Conservation (phyloP, 2,329 filamentous ascomycete genomes). For the Mariannaea sp. region DNA sequence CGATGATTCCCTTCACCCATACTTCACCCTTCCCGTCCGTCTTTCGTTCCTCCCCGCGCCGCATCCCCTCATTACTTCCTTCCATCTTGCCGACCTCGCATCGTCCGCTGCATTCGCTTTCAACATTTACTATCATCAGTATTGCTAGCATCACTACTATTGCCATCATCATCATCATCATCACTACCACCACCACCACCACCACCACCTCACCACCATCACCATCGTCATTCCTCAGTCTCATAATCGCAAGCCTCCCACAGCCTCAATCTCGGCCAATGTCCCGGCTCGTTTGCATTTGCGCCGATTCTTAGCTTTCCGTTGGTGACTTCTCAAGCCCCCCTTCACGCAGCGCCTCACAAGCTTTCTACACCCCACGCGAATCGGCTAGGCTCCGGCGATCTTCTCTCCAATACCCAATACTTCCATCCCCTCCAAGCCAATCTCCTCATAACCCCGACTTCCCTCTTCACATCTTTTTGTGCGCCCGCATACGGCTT, state of each 20-base stretch:
- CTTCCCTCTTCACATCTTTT: constrained; percentile 15
- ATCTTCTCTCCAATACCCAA: constrained; percentile 23
- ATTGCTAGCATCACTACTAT: constrained; percentile 1
- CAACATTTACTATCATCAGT: constrained; percentile 1
- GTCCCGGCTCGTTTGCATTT: constrained; percentile 27
- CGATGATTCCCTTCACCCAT: constrained; percentile 25
- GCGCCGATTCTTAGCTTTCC: constrained; percentile 33
- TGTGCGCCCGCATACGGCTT: constrained; percentile 17
- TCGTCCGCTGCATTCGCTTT: constrained; percentile 7
- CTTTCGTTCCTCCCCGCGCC: constrained; percentile 18
- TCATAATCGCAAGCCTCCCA: too few species aligned
- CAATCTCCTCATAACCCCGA: constrained; percentile 20
- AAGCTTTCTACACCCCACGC: constrained; percentile 22
- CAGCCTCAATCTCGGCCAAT: constrained; percentile 21
- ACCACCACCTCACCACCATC: neutral
- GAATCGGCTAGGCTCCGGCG: constrained; percentile 30
- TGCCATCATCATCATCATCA: neutral
- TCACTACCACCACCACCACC: constrained; percentile 3
- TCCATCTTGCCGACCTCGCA: neutral
- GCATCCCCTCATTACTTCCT: constrained; percentile 13
- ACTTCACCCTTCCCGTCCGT: constrained; percentile 5
- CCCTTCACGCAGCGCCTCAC: constrained; percentile 26
- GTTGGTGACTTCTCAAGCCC: constrained; percentile 25
- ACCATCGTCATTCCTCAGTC: too few species aligned
- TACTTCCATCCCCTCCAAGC: constrained; percentile 16